Conservation (phyloP, 139 green algal genomes). For the Picochlorum sp. region DNA sequence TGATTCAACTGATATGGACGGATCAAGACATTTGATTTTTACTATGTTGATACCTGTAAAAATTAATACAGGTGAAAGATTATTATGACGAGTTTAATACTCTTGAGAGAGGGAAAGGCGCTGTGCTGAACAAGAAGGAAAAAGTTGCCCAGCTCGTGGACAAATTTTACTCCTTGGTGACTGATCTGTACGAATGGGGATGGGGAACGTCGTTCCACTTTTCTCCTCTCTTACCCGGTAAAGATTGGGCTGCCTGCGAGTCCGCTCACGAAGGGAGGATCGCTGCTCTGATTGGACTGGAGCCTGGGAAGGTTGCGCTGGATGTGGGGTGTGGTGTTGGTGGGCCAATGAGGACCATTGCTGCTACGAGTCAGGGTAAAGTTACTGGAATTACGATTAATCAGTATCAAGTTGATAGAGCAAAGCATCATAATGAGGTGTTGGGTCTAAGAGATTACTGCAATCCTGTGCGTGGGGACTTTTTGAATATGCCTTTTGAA, state of each 20-base stretch:
- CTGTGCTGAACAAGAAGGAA: conserved; percentile 14
- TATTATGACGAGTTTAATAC: conserved; percentile 27
- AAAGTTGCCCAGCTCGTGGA: conserved; percentile 29
- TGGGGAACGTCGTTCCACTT: conserved; percentile 98
- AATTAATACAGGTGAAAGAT: conserved; percentile 13
- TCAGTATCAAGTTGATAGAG: conserved; percentile 86
- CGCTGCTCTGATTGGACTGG: conserved; percentile 49
- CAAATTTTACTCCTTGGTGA: conserved; percentile 47
- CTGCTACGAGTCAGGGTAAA: conserved; percentile 46
- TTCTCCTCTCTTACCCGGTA: conserved; percentile 72
- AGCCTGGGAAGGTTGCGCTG: conserved; percentile 38
- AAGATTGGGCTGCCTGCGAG: conserved; percentile 52
- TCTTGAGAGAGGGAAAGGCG: conserved; percentile 23
- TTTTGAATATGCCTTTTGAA: conserved; percentile 88
- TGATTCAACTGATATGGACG: no score
- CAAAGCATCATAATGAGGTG: conserved; percentile 62
- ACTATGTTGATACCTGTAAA: no score
- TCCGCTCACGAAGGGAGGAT: conserved; percentile 81
- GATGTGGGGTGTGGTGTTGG: conserved; percentile 96
- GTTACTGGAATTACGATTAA: conserved; percentile 97
- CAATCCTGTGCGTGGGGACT: conserved; percentile 83
- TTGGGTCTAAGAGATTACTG: conserved; percentile 60
- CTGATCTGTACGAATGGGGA: conserved; percentile 98
- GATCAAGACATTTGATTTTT: no score
- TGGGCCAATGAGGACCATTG: conserved; percentile 92